A percentile compares a stretch with the other conserved stretches of the same genome.
Evolutionary conservation across 805 yeast species (phyloP).

Genomic region (Metahyphopichia silvanorum): DNA sequence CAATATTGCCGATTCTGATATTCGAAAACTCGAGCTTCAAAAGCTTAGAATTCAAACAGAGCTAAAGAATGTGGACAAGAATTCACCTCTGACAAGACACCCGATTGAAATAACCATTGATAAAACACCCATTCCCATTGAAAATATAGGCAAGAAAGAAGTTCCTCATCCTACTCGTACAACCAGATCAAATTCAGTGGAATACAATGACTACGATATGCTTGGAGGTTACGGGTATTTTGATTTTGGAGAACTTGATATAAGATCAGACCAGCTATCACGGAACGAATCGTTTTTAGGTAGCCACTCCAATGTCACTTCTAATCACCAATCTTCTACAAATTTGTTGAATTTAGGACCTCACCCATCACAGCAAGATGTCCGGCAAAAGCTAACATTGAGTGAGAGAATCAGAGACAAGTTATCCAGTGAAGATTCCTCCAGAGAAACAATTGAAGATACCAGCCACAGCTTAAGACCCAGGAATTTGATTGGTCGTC

Average conservation of each 20-base stretch:
- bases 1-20: conserved; percentile 23
- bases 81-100: conserved; percentile 18
- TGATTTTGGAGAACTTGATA: conserved; percentile 65
- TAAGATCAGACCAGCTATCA: conserved; percentile 42
- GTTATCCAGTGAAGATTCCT: conserved; percentile 12
- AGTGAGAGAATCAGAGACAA: conserved; percentile 37
- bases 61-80: conserved; percentile 23
- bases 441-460: neutral
- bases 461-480: neutral
- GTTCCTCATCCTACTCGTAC: conserved; percentile 20
- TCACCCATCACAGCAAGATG: conserved; percentile 12
- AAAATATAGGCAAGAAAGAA: conserved; percentile 13
- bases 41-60: conserved; percentile 33
- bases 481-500: conserved; percentile 3
- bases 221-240: conserved; percentile 89
- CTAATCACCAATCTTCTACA: conserved; percentile 28
- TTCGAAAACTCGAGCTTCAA: conserved; percentile 31
- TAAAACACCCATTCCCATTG: conserved; percentile 12
- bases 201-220: conserved; percentile 29
- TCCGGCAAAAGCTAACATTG: conserved; percentile 28
- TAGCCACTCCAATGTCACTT: conserved; percentile 19
- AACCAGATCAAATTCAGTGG: conserved; percentile 10
- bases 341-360: conserved; percentile 14
- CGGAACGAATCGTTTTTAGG: conserved; percentile 29
- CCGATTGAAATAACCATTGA: conserved; percentile 22